Percentiles rank a stretch among this genome's conserved stretches.
Evolutionary conservation across 2,329 filamentous ascomycete genomes (phyloP).

Genomic region (Drechslerella dactyloides): DNA sequence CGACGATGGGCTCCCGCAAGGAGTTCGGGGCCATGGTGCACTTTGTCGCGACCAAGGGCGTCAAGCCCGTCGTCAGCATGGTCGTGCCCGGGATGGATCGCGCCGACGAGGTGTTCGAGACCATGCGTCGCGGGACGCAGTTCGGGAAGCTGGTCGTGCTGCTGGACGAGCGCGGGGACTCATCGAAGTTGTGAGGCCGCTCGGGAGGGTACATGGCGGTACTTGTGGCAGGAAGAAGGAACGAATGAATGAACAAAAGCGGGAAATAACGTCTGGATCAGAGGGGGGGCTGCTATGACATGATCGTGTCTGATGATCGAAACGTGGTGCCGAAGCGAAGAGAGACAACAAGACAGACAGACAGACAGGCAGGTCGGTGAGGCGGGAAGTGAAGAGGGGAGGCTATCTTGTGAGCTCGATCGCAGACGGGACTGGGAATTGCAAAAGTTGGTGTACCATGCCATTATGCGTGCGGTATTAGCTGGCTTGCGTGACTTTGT

Average conservation of each 20-base stretch:
- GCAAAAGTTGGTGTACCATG: too few species aligned
- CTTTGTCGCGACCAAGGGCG: slow-evolving; percentile 75
- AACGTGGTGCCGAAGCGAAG: not conserved
- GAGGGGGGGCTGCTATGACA: not conserved
- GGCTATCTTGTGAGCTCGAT: slow-evolving; percentile 1
- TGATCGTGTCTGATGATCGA: slow-evolving; percentile 4
- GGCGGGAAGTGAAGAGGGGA: not conserved
- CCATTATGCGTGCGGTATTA: too few species aligned
- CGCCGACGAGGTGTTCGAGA: slow-evolving; percentile 82
- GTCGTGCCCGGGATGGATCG: slow-evolving; percentile 74
- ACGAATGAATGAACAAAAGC: too few species aligned
- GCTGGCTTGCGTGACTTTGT: too few species aligned
- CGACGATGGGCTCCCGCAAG: slow-evolving; percentile 86
- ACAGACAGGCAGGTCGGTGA: not conserved
- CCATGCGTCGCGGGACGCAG: slow-evolving; percentile 83
- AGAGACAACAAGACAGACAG: not conserved
- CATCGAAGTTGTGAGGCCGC: slow-evolving; percentile 32
- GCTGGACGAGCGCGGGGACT: slow-evolving; percentile 23
- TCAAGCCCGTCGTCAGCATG: slow-evolving; percentile 78
- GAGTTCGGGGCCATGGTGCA: slow-evolving; percentile 89
- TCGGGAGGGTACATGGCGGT: slow-evolving; percentile 6
- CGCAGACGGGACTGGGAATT: too few species aligned
- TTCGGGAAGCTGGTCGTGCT: slow-evolving; percentile 82
- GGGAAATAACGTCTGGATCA: not conserved
- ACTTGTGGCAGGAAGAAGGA: not conserved